Evolutionary conservation across 371 early-diverging fungal species (phyloP), one percentile per base, ranked within the genome.

Genomic region (Dichotomocladium elegans): DNA sequence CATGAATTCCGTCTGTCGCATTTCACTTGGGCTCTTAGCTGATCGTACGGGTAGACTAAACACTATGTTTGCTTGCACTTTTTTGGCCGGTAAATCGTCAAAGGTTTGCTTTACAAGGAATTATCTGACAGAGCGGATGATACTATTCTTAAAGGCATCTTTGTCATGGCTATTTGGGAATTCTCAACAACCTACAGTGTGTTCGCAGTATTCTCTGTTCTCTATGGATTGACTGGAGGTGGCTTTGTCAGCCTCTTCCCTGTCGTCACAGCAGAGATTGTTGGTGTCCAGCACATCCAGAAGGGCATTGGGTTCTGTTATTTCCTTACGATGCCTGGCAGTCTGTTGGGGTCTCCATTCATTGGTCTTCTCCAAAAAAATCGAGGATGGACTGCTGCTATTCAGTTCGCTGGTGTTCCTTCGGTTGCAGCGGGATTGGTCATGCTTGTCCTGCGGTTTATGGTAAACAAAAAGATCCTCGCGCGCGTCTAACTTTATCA

Each of bases 211-310:
- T 72, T 49, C 29, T 66, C 65, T 25, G 61, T 69, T 0, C 35
- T 81, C 4, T 82, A 79, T 41, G 85, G 85, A 1, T 58, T 81
- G 7, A 72, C 75, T n/a, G 71, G 77, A 26, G 82, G 85, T 9
- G 81, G 72, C 7, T 78, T 70, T 35, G 66, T 78, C 9, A 65
- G 70, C 24, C 60, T 78, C 1, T 68, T 71, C 3, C 78, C 78
- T 31, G 73, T 71, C 2, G 68, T 77, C 12, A 66, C 77, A 4
- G 74, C 74, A 8, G 74, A 77, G 21, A 61, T 77, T 19, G 72
- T 72, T 44, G 76, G 74, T 19, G 58, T 74, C 19, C 54, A 68
- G 40, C 67, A 72, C 10, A 51, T 81, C 28, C 73, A 72, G 14
- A 57, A 60, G 47, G 70, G 66, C 4, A 60, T 70, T 12, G 77